Evolutionary conservation across 2,329 filamentous ascomycete genomes (phyloP).

Genomic region (Claviceps sp.): DNA sequence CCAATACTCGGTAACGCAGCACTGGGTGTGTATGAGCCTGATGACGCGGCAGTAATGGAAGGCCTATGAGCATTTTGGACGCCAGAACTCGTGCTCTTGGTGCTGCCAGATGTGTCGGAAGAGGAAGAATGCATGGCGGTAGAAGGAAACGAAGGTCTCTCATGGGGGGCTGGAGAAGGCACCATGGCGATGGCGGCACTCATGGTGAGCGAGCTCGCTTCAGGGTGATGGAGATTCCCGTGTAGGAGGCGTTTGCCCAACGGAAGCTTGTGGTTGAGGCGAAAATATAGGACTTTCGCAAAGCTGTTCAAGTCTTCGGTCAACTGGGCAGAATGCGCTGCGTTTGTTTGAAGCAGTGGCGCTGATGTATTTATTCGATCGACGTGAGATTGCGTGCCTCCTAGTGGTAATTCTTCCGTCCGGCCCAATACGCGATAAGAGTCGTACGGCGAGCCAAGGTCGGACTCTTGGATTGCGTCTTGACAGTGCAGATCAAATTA

Average conservation of each 20-base stretch:
- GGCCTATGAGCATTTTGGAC: conserved; percentile 34
- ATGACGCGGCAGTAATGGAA: conserved; percentile 14
- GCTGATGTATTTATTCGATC: too few species aligned
- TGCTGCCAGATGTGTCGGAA: conserved; percentile 3
- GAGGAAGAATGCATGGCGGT: conserved; percentile 19
- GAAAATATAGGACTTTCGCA: background rate
- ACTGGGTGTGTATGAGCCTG: conserved; percentile 20
- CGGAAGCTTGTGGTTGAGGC: background rate
- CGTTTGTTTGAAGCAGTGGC: background rate
- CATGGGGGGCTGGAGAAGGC: conserved; percentile 53
- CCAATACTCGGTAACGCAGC: conserved; percentile 33
- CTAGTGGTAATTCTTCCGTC: background rate
- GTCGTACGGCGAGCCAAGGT: background rate
- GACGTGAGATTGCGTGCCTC: background rate
- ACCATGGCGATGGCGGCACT: conserved; percentile 57
- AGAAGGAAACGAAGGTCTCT: conserved; percentile 43
- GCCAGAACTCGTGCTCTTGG: background rate
- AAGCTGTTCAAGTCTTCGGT: background rate
- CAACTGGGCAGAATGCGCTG: background rate
- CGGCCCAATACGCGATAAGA: background rate
- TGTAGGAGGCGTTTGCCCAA: background rate
- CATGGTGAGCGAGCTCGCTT: conserved; percentile 32
- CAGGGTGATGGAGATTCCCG: background rate
- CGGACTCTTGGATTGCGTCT: background rate
- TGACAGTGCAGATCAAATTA: too few species aligned